Percentiles rank a stretch among this genome's conserved stretches.
Conservation (phyloP, 75 land plant genomes). For the Adiantum capillusveneris region DNA sequence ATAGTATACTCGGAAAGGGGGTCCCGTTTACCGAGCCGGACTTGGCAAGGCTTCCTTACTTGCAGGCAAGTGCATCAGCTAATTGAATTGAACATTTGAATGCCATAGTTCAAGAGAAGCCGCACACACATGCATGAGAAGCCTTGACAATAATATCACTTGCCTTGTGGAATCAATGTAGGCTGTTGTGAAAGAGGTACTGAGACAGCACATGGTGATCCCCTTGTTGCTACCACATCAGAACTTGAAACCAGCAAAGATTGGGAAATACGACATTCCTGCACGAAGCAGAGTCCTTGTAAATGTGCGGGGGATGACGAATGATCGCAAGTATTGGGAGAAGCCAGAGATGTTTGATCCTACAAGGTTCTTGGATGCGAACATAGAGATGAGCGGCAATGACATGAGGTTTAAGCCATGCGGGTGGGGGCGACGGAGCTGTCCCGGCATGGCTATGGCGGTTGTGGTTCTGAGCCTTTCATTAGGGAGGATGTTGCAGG, state of each 20-base stretch:
- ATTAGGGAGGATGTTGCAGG: conserved; percentile 75
- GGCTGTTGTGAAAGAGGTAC: conserved; percentile 61
- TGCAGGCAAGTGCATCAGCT: conserved; percentile 25
- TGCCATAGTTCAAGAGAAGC: no score
- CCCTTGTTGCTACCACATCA: conserved; percentile 78
- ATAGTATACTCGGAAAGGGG: conserved; percentile 26
- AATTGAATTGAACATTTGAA: no score
- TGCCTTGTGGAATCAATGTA: no score
- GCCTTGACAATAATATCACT: no score
- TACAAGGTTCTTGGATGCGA: conserved; percentile 53
- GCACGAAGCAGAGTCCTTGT: conserved; percentile 59
- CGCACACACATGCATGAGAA: no score
- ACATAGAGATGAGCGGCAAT: conserved; percentile 45
- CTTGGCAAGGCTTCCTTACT: conserved; percentile 44
- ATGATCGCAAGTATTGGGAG: conserved; percentile 64
- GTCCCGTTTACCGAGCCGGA: conserved; percentile 46
- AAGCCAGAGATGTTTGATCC: conserved; percentile 63
- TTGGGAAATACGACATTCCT: conserved; percentile 59
- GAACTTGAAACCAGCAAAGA: conserved; percentile 67
- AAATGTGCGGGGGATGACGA: conserved; percentile 79
- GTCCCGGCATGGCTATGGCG: conserved; percentile 92
- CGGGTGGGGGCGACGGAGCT: conserved; percentile 83
- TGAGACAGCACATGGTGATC: conserved; percentile 58
- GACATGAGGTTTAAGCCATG: conserved; percentile 17
- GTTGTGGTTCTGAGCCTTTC: conserved; percentile 71